Conservation (phyloP, 108 stramenopile species). For the Chaetoceros muelleri region DNA sequence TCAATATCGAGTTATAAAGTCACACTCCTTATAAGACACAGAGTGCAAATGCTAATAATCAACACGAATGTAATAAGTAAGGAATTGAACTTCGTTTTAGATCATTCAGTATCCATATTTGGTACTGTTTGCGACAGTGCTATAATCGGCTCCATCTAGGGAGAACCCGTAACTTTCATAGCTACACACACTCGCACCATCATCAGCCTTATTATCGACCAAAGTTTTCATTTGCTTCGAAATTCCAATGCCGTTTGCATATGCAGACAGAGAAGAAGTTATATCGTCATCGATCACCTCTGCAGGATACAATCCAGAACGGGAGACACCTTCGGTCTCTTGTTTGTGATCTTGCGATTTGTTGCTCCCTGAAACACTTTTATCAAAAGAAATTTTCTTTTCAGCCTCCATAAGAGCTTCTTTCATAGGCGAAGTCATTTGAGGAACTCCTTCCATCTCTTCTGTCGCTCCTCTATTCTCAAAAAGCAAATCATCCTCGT, state of each 20-base stretch:
- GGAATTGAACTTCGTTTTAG: too few relatives aligned
- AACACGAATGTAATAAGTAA: too few relatives aligned
- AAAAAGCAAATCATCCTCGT: background rate
- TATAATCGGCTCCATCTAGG: conserved; percentile 25
- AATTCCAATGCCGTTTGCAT: background rate
- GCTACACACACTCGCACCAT: conserved; percentile 36
- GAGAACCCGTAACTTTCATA: conserved; percentile 59
- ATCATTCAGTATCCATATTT: background rate
- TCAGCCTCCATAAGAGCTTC: background rate
- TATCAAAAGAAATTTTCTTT: background rate
- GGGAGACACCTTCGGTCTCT: background rate
- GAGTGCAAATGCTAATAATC: too few relatives aligned
- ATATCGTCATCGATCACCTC: background rate
- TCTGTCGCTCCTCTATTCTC: background rate
- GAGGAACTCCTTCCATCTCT: background rate
- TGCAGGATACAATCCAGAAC: background rate
- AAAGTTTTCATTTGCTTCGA: too few relatives aligned
- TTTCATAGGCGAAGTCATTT: background rate
- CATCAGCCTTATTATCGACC: conserved; percentile 14
- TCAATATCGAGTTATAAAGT: too few relatives aligned
- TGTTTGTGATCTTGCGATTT: too few relatives aligned
- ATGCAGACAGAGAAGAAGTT: background rate
- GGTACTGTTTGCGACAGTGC: background rate
- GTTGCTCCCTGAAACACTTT: background rate
- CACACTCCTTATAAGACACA: too few relatives aligned